Conservation (phyloP, 2,329 filamentous ascomycete species). For the Massarina eburnea region DNA sequence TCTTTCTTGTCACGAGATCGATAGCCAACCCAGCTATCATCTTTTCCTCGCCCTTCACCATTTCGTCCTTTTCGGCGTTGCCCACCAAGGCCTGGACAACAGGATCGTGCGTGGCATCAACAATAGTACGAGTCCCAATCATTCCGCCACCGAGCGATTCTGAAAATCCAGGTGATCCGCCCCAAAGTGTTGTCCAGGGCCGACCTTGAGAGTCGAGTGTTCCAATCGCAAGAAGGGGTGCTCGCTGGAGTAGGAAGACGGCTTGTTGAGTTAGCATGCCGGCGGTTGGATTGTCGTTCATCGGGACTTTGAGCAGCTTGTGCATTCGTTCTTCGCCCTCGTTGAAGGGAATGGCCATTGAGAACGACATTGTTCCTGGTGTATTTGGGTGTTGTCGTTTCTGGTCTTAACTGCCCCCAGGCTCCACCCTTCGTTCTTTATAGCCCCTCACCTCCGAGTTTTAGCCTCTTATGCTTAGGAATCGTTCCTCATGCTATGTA, state of each 20-base stretch:
- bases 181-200: constrained; percentile 79
- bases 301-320: constrained; percentile 60
- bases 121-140: constrained; percentile 63
- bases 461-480: constrained; percentile 1
- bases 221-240: constrained; percentile 72
- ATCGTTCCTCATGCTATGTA: neutral
- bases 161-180: constrained; percentile 71
- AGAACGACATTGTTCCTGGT: constrained; percentile 45
- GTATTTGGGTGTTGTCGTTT: neutral
- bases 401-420: neutral
- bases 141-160: constrained; percentile 63
- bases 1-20: constrained; percentile 66
- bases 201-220: constrained; percentile 65
- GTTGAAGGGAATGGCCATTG: constrained; percentile 58
- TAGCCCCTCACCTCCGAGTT: neutral
- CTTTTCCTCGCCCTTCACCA: constrained; percentile 44
- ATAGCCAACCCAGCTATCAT: constrained; percentile 65
- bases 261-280: constrained; percentile 64
- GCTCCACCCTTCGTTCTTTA: neutral
- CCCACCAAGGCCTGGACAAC: constrained; percentile 66
- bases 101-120: constrained; percentile 67
- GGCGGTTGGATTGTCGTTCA: constrained; percentile 66
- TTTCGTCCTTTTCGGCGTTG: constrained; percentile 46
- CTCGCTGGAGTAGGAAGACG: constrained; percentile 60
- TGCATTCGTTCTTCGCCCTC: constrained; percentile 69